Percentiles rank a stretch among this genome's conserved stretches.
phyloP scores from a whole-genome alignment of 768 basidiomycete genomes.

The Psilocybe azurescens region DNA sequence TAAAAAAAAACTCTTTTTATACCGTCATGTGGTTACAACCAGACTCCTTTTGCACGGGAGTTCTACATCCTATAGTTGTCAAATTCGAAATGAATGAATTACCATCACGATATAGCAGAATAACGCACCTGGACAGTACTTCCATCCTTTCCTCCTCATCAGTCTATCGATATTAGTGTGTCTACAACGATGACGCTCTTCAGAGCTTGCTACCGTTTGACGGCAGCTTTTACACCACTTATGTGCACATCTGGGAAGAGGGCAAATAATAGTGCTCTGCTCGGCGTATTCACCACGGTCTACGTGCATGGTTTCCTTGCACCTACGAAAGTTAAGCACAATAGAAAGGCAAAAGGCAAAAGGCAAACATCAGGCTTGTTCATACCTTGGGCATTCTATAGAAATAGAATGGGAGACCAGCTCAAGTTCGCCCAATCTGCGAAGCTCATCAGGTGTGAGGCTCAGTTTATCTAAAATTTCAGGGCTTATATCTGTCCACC shows the following conservation, averaged over 20 bases:
- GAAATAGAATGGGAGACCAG: slow-evolving; percentile 41
- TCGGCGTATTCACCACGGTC: slow-evolving; percentile 52
- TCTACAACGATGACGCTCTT: slow-evolving; percentile 60
- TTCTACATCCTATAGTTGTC: slow-evolving; percentile 41
- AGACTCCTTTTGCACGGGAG: slow-evolving; percentile 53
- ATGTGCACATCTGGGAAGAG: slow-evolving; percentile 49
- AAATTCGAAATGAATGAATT: neutral
- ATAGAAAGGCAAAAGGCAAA: neutral
- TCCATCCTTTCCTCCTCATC: slow-evolving; percentile 65
- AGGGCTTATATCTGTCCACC: slow-evolving; percentile 20
- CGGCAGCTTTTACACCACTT: slow-evolving; percentile 70
- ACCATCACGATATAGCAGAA: slow-evolving; percentile 8
- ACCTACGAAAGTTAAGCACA: slow-evolving; percentile 38
- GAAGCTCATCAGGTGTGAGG: slow-evolving; percentile 44
- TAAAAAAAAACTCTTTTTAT: slow-evolving; percentile 23
- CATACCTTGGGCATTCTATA: slow-evolving; percentile 23
- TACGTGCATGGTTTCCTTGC: slow-evolving; percentile 51
- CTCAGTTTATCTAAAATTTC: slow-evolving; percentile 21
- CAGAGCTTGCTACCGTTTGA: slow-evolving; percentile 42
- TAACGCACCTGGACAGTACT: slow-evolving; percentile 58
- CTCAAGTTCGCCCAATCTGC: slow-evolving; percentile 26
- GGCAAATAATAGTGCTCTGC: slow-evolving; percentile 50
- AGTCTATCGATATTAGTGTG: slow-evolving; percentile 58
- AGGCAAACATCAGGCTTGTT: no score
- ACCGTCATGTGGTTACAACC: slow-evolving; percentile 70